phyloP scores from a whole-genome alignment of 257 asterid genomes.

The Petunia secreta region DNA sequence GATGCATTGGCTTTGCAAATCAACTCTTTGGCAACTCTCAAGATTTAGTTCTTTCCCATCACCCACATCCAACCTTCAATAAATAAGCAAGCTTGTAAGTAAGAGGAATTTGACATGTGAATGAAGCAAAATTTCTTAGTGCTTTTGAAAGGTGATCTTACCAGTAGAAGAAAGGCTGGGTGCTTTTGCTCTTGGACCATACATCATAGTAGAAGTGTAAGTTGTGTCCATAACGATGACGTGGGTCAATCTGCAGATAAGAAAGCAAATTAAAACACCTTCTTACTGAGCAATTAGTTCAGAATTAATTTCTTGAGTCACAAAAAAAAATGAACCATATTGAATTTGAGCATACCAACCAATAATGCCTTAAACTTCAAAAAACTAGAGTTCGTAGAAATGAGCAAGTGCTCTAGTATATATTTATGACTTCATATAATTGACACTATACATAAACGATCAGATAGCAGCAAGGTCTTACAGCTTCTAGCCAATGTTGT shows the following conservation, averaged over 20 bases:
- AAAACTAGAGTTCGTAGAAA: background rate
- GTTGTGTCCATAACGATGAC: constrained; percentile 82
- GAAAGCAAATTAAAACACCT: background rate
- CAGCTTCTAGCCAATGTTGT: constrained; percentile 90
- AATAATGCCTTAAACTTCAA: background rate
- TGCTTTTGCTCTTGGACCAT: constrained; percentile 63
- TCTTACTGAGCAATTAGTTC: background rate
- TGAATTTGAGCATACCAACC: background rate
- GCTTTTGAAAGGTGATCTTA: constrained; percentile 29
- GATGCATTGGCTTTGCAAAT: constrained; percentile 65
- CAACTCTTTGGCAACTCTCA: constrained; percentile 50
- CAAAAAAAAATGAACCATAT: background rate
- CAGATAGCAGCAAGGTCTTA: constrained; percentile 35
- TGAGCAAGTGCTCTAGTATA: background rate
- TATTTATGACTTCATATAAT: background rate
- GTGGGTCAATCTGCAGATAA: constrained; percentile 67
- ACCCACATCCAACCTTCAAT: constrained; percentile 71
- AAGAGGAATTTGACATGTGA: background rate
- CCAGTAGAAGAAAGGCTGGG: constrained; percentile 83
- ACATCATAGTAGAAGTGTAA: constrained; percentile 64
- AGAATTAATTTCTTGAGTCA: background rate
- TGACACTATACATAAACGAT: background rate
- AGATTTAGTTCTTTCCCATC: constrained; percentile 71
- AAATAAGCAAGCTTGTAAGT: background rate
- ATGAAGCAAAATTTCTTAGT: background rate